Percentiles rank a stretch among this genome's conserved stretches.
Evolutionary conservation across 2,329 filamentous ascomycete genomes (phyloP).

Genomic region (Aspergillus pseudoviridinutans): DNA sequence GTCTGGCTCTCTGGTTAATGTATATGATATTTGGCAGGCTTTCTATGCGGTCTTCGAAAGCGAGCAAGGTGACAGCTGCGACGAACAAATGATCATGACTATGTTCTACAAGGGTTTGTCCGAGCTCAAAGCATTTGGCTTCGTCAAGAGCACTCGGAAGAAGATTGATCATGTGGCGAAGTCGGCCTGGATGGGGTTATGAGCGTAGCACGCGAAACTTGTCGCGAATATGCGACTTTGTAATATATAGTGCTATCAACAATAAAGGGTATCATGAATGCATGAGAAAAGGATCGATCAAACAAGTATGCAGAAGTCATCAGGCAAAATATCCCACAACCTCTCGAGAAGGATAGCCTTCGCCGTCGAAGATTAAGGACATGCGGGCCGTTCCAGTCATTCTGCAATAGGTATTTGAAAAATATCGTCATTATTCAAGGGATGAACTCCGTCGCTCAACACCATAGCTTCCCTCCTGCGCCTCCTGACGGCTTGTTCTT

Average conservation of each 20-base stretch:
- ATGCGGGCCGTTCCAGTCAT: constrained; percentile 16
- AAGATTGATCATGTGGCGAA: constrained; percentile 91
- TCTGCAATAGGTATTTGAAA: constrained; percentile 56
- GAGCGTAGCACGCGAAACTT: constrained; percentile 16
- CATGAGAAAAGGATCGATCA: constrained; percentile 11
- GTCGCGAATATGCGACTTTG: constrained; percentile 2
- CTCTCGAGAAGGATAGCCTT: background rate
- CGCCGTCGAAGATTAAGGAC: background rate
- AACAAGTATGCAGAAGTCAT: constrained; percentile 1
- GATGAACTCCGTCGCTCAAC: constrained; percentile 76
- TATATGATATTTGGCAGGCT: constrained; percentile 58
- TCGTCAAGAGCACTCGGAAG: constrained; percentile 84
- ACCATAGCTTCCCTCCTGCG: constrained; percentile 86
- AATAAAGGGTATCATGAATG: constrained; percentile 30
- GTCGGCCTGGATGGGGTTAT: constrained; percentile 67
- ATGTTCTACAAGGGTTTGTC: constrained; percentile 82
- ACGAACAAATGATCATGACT: constrained; percentile 50
- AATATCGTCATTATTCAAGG: constrained; percentile 71
- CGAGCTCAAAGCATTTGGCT: constrained; percentile 78
- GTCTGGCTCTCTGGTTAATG: constrained; percentile 58
- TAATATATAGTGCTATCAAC: constrained; percentile 10
- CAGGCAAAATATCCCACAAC: background rate
- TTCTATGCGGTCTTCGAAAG: constrained; percentile 52
- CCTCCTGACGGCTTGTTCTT: constrained; percentile 68
- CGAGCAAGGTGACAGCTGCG: constrained; percentile 26